Conservation (phyloP, 2,329 filamentous ascomycete species). For the Cryphonectria naterciae region DNA sequence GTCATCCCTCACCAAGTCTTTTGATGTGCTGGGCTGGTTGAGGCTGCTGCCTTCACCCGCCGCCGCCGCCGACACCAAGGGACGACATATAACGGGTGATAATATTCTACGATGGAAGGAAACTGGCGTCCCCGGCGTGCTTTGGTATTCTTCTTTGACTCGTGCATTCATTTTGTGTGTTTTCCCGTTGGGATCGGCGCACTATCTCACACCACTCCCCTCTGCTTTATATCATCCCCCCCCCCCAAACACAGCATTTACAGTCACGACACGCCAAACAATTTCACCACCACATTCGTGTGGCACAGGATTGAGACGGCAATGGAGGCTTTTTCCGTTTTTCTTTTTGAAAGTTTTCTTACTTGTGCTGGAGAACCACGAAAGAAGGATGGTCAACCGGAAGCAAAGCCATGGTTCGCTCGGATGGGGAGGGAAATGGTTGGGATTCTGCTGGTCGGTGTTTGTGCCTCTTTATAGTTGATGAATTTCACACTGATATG, state of each 20-base stretch:
- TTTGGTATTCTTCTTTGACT: conserved; percentile 1
- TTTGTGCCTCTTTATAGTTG: conserved; percentile 16
- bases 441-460: conserved; percentile 9
- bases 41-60: background rate
- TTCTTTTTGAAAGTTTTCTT: conserved; percentile 1
- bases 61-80: background rate
- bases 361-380: background rate
- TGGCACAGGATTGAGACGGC: background rate
- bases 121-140: conserved; percentile 18
- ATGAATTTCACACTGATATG: conserved; percentile 21
- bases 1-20: background rate
- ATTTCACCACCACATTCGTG: conserved; percentile 1
- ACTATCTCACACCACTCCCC: conserved; percentile 1
- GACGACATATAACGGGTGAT: conserved; percentile 16
- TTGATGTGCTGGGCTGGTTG: background rate
- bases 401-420: background rate
- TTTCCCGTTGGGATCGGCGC: conserved; percentile 12
- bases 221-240: background rate
- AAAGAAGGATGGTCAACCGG: conserved; percentile 9
- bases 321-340: conserved; percentile 1
- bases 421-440: background rate
- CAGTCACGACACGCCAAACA: conserved; percentile 11
- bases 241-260: background rate
- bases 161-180: background rate
- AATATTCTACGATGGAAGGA: conserved; percentile 12